Percentiles rank a stretch among this genome's conserved stretches.
phyloP scores from a whole-genome alignment of 2,329 filamentous ascomycete genomes.

The Sclerotinia nivalis region DNA sequence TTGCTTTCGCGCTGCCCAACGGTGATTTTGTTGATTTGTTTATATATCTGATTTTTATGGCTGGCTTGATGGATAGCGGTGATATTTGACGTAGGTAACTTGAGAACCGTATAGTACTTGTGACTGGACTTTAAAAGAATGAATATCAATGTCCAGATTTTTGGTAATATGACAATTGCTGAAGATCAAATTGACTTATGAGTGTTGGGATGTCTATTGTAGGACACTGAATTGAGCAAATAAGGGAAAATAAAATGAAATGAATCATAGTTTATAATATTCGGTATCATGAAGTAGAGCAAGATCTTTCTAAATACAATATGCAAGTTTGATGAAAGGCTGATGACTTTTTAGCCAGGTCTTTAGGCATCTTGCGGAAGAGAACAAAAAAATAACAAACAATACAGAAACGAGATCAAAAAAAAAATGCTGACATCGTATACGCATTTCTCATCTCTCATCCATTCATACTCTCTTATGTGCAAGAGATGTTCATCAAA shows the following conservation, averaged over 20 bases:
- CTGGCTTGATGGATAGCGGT: not conserved
- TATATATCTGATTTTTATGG: too few species aligned
- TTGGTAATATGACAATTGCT: too few species aligned
- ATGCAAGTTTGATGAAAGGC: conserved; percentile 17
- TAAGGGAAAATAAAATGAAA: not conserved
- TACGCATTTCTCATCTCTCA: conserved; percentile 20
- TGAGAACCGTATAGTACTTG: not conserved
- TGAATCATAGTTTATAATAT: not conserved
- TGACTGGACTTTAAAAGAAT: not conserved
- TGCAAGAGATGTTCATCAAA: not conserved
- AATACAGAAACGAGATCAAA: not conserved
- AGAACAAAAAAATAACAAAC: conserved; percentile 16
- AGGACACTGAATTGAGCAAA: not conserved
- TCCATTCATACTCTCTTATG: conserved; percentile 6
- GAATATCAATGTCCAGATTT: not conserved
- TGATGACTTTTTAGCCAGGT: not conserved
- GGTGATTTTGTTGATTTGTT: not conserved
- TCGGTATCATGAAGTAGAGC: not conserved
- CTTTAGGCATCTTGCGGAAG: conserved; percentile 18
- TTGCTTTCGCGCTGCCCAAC: not conserved
- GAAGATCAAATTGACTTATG: not conserved
- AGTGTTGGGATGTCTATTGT: not conserved
- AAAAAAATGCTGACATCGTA: not conserved
- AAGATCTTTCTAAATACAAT: conserved; percentile 19
- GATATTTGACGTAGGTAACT: not conserved